Base-by-base conservation (phyloP, 106 monocot genomes). In the Agapanthus africanus region DNA sequence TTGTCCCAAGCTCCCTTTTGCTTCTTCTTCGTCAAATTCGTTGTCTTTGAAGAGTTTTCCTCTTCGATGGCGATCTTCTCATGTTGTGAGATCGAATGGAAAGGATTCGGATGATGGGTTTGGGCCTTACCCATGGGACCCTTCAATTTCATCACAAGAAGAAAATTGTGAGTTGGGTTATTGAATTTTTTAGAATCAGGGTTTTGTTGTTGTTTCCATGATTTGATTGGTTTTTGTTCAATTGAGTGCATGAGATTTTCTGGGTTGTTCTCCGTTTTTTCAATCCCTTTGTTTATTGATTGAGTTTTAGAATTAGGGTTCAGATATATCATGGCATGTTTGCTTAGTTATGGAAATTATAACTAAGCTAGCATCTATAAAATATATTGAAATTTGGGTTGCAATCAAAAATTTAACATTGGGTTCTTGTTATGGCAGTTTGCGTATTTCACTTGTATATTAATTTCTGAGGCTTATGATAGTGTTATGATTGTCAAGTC, bases 81-180 rank as follows among this genome's bases (percentile, higher is more conserved):
- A 37, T 54, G 62, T 23, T 6, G 44, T n/a, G 33, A 37, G 83
- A 59, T 63, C 74, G 32, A 72, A 35, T 21, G 72, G 81, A 22
- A 70, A 62, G 63, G 74, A 73, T 46, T 66, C 77, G 25, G 77
- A 75, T 25, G 78, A 79, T 0, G 78, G 67, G 7, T 81, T 71
- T 42, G 88, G 88, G 3, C 83, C 88, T 15, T 88, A 85, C 54
- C 92, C 92, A 0, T 93, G 92, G 92, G 88, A 93, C 11, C 67
- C 87, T 38, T 76, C 79, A 37, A 23, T 30, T 50, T 31, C 70
- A 16, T 66, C 73, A 11, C 70, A 67, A 30, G 83, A 56, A 46
- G 66, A 66, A 15, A 22, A 66, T 7, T 16, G 66, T 64, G 64
- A 64, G 64, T 64, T 64, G 27, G 27, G 27, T 57, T 31, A 26